phyloP scores from a whole-genome alignment of 1,139 yeast species.

The Nakaseomyces kungkrabaensis region DNA sequence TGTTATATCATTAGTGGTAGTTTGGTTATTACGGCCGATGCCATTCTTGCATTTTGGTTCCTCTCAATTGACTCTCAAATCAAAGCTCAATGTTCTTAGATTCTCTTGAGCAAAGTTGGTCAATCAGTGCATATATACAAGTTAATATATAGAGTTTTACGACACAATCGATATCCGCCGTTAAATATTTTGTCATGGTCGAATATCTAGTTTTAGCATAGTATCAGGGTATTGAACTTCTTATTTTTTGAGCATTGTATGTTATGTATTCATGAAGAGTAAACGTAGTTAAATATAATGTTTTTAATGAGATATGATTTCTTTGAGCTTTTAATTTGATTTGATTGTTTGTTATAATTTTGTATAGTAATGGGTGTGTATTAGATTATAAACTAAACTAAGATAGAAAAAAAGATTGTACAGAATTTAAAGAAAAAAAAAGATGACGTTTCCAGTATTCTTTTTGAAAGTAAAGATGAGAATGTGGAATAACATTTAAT shows the following conservation, averaged over 20 bases:
- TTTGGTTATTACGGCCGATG: slow-evolving; percentile 35
- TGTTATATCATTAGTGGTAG: slow-evolving; percentile 59
- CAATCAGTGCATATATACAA: not conserved
- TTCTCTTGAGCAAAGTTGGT: not conserved
- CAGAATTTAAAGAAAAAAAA: slow-evolving; percentile 8
- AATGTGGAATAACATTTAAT: not conserved
- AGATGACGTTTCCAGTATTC: slow-evolving; percentile 1
- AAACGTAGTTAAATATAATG: too few relatives aligned
- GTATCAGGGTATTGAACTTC: not conserved
- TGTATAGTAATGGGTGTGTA: not conserved
- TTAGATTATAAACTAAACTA: slow-evolving; percentile 4
- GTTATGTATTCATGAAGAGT: too few relatives aligned
- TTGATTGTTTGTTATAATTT: not conserved
- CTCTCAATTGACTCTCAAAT: slow-evolving; percentile 26
- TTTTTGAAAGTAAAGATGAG: slow-evolving; percentile 1
- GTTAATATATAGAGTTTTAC: too few relatives aligned
- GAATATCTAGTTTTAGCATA: too few relatives aligned
- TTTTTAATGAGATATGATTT: not conserved
- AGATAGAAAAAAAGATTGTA: slow-evolving; percentile 10
- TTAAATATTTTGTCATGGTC: too few relatives aligned
- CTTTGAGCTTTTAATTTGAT: not conserved
- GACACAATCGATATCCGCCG: too few relatives aligned
- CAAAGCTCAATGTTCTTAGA: slow-evolving; percentile 2
- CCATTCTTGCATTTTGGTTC: slow-evolving; percentile 26
- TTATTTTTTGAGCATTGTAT: too few relatives aligned